Percentiles rank a stretch among this genome's conserved stretches.
phyloP scores from a whole-genome alignment of 768 basidiomycete species.

The Coprinopsis cinerea region DNA sequence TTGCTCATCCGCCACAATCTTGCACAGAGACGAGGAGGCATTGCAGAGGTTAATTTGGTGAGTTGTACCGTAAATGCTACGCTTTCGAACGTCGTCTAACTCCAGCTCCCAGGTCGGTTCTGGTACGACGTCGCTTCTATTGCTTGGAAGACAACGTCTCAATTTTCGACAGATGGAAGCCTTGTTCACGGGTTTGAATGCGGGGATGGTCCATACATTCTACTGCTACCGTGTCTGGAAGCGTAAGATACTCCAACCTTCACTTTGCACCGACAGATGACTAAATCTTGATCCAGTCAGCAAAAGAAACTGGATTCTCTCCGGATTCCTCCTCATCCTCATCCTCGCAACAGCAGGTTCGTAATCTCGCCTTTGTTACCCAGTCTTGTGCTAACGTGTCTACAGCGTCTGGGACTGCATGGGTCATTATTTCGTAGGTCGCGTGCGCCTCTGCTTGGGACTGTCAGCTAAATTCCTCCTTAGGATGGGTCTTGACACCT shows the following conservation, averaged over 20 bases:
- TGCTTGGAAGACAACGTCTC: background rate
- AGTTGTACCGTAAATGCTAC: background rate
- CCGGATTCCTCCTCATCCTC: constrained; percentile 25
- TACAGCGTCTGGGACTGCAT: constrained; percentile 21
- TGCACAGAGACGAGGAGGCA: constrained; percentile 5
- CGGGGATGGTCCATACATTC: constrained; percentile 51
- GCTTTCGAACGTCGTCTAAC: background rate
- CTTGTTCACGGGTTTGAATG: constrained; percentile 36
- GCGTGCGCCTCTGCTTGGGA: constrained; percentile 9
- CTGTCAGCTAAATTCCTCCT: background rate
- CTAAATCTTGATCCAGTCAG: constrained; percentile 27
- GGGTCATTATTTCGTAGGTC: constrained; percentile 36
- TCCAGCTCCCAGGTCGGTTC: background rate
- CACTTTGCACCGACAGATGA: background rate
- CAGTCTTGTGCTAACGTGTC: background rate
- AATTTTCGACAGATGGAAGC: constrained; percentile 33
- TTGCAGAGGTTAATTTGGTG: constrained; percentile 13
- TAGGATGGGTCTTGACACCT: constrained; percentile 35
- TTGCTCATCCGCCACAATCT: too few species aligned
- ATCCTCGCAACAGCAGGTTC: constrained; percentile 27
- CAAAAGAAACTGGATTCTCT: constrained; percentile 30
- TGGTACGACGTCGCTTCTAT: background rate
- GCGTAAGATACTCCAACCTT: constrained; percentile 22
- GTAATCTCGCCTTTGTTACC: constrained; percentile 4
- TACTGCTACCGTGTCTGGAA: constrained; percentile 44